A percentile compares a stretch with the other conserved stretches of the same genome.
These are phyloP conservation scores for Adansonia gregorii DNA, from an alignment of 441 rosid species.

Conservation along the genomic window DNA sequence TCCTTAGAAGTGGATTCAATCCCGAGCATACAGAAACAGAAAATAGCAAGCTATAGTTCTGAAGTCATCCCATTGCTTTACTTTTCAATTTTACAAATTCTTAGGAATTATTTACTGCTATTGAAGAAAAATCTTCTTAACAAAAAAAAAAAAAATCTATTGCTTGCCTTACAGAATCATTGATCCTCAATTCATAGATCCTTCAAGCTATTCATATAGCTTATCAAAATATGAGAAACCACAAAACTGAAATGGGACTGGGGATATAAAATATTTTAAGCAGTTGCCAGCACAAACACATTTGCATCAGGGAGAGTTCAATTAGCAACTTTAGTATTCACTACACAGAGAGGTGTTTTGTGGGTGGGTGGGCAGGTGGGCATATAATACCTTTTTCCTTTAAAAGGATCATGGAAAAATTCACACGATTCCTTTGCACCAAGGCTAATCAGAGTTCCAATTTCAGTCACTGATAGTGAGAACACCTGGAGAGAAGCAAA, in stretches of 20 bases:
- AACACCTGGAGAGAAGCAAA: constrained; percentile 61
- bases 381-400: constrained; percentile 70
- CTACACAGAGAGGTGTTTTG: background rate
- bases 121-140: constrained; percentile 2
- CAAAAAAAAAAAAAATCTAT: background rate
- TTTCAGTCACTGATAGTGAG: constrained; percentile 81
- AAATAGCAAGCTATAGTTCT: background rate
- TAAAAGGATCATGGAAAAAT: constrained; percentile 85
- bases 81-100: background rate
- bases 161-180: background rate
- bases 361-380: background rate
- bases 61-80: background rate
- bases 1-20: background rate
- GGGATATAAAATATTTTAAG: background rate
- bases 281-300: background rate
- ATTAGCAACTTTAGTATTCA: constrained; percentile 1
- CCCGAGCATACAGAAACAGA: background rate
- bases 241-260: background rate
- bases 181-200: constrained; percentile 9
- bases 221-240: background rate
- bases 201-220: background rate
- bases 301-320: background rate
- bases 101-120: background rate
- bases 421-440: constrained; percentile 80
- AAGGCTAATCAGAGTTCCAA: constrained; percentile 73